Evolutionary conservation across 371 early-diverging fungal species (phyloP), one percentile per base, ranked within the genome.

Genomic region (Mortierella sp.): DNA sequence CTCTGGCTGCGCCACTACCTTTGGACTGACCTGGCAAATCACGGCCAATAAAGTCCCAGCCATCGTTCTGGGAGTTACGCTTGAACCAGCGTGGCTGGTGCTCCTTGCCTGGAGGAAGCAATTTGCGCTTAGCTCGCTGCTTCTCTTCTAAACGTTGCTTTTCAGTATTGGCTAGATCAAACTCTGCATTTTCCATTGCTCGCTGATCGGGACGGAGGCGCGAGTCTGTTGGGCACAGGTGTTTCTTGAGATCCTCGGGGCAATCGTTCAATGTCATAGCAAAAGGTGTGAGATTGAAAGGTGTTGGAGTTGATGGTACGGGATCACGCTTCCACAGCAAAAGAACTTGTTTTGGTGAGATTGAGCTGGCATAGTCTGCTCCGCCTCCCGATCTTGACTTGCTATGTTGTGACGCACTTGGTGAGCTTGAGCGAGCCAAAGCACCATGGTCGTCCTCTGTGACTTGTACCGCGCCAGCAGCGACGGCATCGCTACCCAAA

Each of bases 121-220:
- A 64, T 23, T 84, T 80, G 19, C 96, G 81, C 12, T 87, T 87
- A 19, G 83, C 86, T 8, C 95, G 86, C 83, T 96, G 96, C 74
- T 87, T 86, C 59, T 89, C 87, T 77, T 96, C 95, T 13, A 95
- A 75, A 0, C 87, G 70, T 29, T 88, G 89, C 77, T 96, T 96
- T 51, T 88, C 87, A 1, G 70, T 70, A 61, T 88, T 87, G 17
- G 96, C 96, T 7, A 84, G 45, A 53, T 93, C 92, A 70, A 90
- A 95, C 55, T 89, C 84, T 8, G 91, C 95, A 43, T 79, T 83
- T 70, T 92, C 93, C 91, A 93, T 89, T 1, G 89, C 89, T 8
- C 85, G 82, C 84, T 95, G 96, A 76, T 95, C 95, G 12, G 93
- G 93, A 15, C 95, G 86, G 59, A 92, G 86, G 42, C 96, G 86